Conservation (phyloP, 2,329 filamentous ascomycete genomes). For the Metarhizium anisopliae region DNA sequence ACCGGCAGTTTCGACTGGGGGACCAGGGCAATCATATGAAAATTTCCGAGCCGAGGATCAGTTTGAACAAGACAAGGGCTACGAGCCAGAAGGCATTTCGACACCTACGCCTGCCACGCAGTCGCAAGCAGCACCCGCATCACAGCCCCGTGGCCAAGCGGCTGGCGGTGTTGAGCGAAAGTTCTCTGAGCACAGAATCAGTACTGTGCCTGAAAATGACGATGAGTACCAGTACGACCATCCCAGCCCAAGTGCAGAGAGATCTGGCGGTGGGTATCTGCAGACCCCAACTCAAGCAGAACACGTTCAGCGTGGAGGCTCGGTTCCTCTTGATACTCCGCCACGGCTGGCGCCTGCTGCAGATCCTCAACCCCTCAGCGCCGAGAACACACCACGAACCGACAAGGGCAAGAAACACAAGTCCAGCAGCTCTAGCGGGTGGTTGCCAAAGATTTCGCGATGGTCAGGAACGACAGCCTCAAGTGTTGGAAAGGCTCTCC, state of each 20-base stretch:
- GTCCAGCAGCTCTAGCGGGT: slow-evolving; percentile 67
- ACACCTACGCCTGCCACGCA: slow-evolving; percentile 60
- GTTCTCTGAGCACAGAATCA: slow-evolving; percentile 72
- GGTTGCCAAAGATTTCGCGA: slow-evolving; percentile 86
- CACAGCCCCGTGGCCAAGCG: slow-evolving; percentile 33
- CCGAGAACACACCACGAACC: slow-evolving; percentile 66
- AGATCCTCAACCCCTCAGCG: slow-evolving; percentile 43
- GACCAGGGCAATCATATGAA: slow-evolving; percentile 56
- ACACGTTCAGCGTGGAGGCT: slow-evolving; percentile 37
- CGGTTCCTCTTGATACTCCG: slow-evolving; percentile 48
- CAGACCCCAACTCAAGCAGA: slow-evolving; percentile 50
- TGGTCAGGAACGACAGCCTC: slow-evolving; percentile 97
- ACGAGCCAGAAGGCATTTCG: slow-evolving; percentile 78
- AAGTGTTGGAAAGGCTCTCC: slow-evolving; percentile 70
- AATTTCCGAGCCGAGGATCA: slow-evolving; percentile 53
- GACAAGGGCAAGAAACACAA: slow-evolving; percentile 84
- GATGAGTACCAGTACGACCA: slow-evolving; percentile 59
- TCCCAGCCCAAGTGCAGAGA: slow-evolving; percentile 30
- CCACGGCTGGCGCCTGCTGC: slow-evolving; percentile 40
- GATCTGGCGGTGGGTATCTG: slow-evolving; percentile 36
- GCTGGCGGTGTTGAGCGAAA: slow-evolving; percentile 42
- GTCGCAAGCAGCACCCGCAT: slow-evolving; percentile 65
- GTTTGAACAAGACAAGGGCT: slow-evolving; percentile 63
- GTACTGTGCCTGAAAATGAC: slow-evolving; percentile 77
- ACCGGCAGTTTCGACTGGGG: slow-evolving; percentile 31